phyloP scores from a whole-genome alignment of 1,139 yeast genomes.

The Geotrichum europaeum region DNA sequence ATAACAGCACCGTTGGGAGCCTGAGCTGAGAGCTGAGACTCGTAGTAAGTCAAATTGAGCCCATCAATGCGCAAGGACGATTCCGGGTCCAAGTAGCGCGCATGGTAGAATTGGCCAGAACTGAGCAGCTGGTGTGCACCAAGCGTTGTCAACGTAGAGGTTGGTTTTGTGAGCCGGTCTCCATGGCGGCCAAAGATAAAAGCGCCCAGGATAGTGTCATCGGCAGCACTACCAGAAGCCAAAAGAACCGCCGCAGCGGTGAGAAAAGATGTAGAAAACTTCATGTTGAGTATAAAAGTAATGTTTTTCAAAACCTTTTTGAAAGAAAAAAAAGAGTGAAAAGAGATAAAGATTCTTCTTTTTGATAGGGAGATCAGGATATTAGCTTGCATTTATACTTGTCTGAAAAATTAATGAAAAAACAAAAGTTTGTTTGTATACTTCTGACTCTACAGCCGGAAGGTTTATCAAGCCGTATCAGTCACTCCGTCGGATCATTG shows the following conservation, averaged over 20 bases:
- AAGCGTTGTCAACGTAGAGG: constrained; percentile 37
- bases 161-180: constrained; percentile 42
- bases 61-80: constrained; percentile 27
- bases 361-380: background rate
- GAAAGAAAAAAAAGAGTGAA: background rate
- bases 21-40: constrained; percentile 34
- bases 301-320: background rate
- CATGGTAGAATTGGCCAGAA: constrained; percentile 38
- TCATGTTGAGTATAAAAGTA: background rate
- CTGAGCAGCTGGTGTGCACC: constrained; percentile 37
- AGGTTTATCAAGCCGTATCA: too few relatives aligned
- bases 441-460: background rate
- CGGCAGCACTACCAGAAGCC: constrained; percentile 22
- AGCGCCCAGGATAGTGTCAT: constrained; percentile 37
- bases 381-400: background rate
- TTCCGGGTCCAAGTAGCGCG: constrained; percentile 39
- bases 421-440: background rate
- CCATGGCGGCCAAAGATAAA: constrained; percentile 44
- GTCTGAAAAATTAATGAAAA: background rate
- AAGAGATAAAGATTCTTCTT: too few relatives aligned
- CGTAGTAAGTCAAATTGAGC: constrained; percentile 30
- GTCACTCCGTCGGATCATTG: too few relatives aligned
- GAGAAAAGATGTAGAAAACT: background rate
- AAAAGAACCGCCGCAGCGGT: background rate
- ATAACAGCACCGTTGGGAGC: constrained; percentile 36